phyloP scores from a whole-genome alignment of 1,284 basidiomycete species.

The Paramarasmius palmivorus region DNA sequence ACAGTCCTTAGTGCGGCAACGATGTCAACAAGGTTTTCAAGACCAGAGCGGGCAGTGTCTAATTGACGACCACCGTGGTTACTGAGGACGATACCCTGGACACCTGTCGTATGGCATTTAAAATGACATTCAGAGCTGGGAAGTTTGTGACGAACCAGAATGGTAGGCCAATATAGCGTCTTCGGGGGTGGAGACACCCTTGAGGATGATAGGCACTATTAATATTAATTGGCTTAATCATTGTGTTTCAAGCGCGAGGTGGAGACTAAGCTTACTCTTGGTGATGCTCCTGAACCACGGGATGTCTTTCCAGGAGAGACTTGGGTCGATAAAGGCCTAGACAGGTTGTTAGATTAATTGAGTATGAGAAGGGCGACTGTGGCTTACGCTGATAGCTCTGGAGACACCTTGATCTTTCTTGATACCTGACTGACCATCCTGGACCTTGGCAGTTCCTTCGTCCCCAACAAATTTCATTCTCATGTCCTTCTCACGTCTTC shows the following conservation, averaged over 20 bases:
- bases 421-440: slow-evolving; percentile 57
- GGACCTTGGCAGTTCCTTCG: slow-evolving; percentile 70
- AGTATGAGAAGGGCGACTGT: neutral
- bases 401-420: slow-evolving; percentile 91
- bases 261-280: slow-evolving; percentile 52
- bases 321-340: slow-evolving; percentile 92
- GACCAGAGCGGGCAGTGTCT: slow-evolving; percentile 88
- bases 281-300: slow-evolving; percentile 90
- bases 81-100: slow-evolving; percentile 85
- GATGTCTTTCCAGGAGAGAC: slow-evolving; percentile 85
- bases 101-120: slow-evolving; percentile 80
- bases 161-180: slow-evolving; percentile 32
- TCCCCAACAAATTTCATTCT: slow-evolving; percentile 91
- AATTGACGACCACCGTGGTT: slow-evolving; percentile 94
- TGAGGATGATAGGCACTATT: slow-evolving; percentile 91
- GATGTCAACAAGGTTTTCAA: slow-evolving; percentile 90
- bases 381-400: slow-evolving; percentile 83
- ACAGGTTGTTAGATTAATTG: slow-evolving; percentile 2
- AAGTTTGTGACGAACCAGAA: neutral
- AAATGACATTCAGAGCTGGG: slow-evolving; percentile 73
- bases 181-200: slow-evolving; percentile 93
- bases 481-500: slow-evolving; percentile 94
- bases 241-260: neutral
- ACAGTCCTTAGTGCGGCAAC: slow-evolving; percentile 74
- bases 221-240: neutral